A percentile compares a stretch with the other conserved stretches of the same genome.
phyloP scores from a whole-genome alignment of 352 stramenopile species.

The Phytopythium litorale region DNA sequence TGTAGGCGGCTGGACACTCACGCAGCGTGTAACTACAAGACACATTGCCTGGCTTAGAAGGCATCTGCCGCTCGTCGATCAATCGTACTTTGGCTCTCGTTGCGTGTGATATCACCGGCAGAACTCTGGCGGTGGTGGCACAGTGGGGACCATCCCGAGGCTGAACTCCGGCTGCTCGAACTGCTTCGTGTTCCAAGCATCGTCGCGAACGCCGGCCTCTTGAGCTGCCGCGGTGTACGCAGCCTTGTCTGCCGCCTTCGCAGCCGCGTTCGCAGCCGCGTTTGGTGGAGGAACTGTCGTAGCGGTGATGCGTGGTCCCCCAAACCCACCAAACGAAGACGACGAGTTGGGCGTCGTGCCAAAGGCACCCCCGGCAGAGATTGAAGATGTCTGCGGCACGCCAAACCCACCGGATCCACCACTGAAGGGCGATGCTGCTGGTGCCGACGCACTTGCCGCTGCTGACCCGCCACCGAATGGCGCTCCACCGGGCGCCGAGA shows the following conservation, averaged over 20 bases:
- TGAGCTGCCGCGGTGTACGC: slow-evolving; percentile 9
- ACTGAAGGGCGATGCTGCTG: slow-evolving; percentile 22
- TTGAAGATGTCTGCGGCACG: slow-evolving; percentile 3
- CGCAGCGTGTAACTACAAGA: neutral
- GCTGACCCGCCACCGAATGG: slow-evolving; percentile 16
- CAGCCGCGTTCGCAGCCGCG: neutral
- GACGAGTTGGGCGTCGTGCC: neutral
- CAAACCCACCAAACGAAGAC: slow-evolving; percentile 12
- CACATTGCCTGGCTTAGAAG: neutral
- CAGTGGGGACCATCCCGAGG: slow-evolving; percentile 57
- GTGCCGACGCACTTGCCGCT: neutral
- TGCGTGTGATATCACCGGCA: slow-evolving; percentile 20
- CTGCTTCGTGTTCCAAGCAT: slow-evolving; percentile 60
- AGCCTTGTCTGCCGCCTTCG: slow-evolving; percentile 4
- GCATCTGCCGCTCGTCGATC: no score
- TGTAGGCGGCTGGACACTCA: neutral
- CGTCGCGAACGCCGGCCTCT: slow-evolving; percentile 35
- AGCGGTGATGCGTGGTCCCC: neutral
- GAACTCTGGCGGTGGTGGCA: slow-evolving; percentile 49
- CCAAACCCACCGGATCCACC: slow-evolving; percentile 32
- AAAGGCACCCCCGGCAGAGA: neutral
- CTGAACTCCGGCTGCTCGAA: slow-evolving; percentile 48
- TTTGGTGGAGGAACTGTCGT: neutral
- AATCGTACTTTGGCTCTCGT: neutral
- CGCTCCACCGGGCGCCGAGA: slow-evolving; percentile 2